Percentiles rank a stretch among this genome's conserved stretches.
Conservation (phyloP, 257 asterid species). For the Ilex asprella region DNA sequence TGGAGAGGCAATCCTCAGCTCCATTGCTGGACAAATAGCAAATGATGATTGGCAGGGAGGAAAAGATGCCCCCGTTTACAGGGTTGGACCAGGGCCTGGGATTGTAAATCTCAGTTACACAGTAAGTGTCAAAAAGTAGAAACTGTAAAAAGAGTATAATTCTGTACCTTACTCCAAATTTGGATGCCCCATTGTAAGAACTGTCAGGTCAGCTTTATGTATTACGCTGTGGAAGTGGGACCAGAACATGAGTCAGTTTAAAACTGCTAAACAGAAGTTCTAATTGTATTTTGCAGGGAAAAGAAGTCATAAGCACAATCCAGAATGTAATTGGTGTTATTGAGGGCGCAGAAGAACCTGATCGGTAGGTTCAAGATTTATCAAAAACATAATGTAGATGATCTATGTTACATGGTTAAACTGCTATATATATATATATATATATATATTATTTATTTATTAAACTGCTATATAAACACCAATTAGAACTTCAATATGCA, state of each 20-base stretch:
- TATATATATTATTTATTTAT: too few relatives aligned
- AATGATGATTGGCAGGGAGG: constrained; percentile 85
- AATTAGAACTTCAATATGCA: too few relatives aligned
- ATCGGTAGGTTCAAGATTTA: constrained; percentile 29
- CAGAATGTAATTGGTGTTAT: constrained; percentile 85
- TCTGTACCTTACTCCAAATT: too few relatives aligned
- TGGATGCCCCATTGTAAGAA: too few relatives aligned
- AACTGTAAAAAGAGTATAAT: neutral
- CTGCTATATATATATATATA: too few relatives aligned
- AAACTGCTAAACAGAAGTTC: neutral
- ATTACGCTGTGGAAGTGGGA: too few relatives aligned
- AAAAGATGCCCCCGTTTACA: constrained; percentile 50
- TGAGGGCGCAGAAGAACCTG: constrained; percentile 79
- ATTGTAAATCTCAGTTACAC: constrained; percentile 50
- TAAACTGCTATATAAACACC: too few relatives aligned
- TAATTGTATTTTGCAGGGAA: constrained; percentile 47
- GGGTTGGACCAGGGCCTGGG: constrained; percentile 84
- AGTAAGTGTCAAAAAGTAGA: constrained; percentile 25
- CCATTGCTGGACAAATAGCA: constrained; percentile 62
- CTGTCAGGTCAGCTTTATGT: too few relatives aligned
- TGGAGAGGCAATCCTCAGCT: constrained; percentile 54
- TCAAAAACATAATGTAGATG: neutral
- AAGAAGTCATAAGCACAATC: constrained; percentile 65
- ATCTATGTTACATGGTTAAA: too few relatives aligned
- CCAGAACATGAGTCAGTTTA: too few relatives aligned